A percentile compares a stretch with the other conserved stretches of the same genome.
Evolutionary conservation across 2,329 filamentous ascomycete species (phyloP).

Genomic region (Trichoderma semiorbis): DNA sequence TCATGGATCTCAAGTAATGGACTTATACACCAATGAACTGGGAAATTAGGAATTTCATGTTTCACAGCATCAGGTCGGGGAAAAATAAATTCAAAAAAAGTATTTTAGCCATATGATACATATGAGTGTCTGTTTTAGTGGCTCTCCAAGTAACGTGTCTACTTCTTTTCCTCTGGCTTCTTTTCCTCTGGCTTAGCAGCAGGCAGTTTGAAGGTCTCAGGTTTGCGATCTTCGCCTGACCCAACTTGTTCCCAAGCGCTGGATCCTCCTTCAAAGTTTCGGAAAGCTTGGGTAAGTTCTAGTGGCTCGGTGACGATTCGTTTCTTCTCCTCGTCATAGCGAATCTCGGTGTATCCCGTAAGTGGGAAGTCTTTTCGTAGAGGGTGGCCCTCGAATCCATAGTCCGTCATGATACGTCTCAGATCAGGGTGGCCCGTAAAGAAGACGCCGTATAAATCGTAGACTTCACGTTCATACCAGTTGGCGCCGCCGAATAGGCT

Average conservation of each 20-base stretch:
- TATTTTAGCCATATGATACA: not conserved
- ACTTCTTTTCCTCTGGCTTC: constrained; percentile 85
- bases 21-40: not conserved
- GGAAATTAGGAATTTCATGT: not conserved
- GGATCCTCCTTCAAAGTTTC: constrained; percentile 92
- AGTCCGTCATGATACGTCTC: constrained; percentile 97
- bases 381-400: constrained; percentile 97
- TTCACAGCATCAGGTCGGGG: not conserved
- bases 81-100: not conserved
- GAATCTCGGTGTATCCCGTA: constrained; percentile 95
- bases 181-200: constrained; percentile 93
- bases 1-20: not conserved
- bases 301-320: constrained; percentile 96
- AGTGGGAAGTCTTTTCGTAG: constrained; percentile 97
- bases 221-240: constrained; percentile 71
- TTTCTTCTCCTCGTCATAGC: constrained; percentile 99
- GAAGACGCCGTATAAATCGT: constrained; percentile 96
- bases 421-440: constrained; percentile 94
- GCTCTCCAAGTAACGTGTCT: constrained; percentile 31
- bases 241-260: constrained; percentile 66
- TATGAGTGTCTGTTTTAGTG: not conserved
- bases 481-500: constrained; percentile 90
- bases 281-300: constrained; percentile 96
- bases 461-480: constrained; percentile 98
- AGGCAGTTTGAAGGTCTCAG: constrained; percentile 88